A percentile compares a stretch with the other conserved stretches of the same genome.
phyloP scores from a whole-genome alignment of 2,329 filamentous ascomycete genomes.

The Diaporthe ampelina region DNA sequence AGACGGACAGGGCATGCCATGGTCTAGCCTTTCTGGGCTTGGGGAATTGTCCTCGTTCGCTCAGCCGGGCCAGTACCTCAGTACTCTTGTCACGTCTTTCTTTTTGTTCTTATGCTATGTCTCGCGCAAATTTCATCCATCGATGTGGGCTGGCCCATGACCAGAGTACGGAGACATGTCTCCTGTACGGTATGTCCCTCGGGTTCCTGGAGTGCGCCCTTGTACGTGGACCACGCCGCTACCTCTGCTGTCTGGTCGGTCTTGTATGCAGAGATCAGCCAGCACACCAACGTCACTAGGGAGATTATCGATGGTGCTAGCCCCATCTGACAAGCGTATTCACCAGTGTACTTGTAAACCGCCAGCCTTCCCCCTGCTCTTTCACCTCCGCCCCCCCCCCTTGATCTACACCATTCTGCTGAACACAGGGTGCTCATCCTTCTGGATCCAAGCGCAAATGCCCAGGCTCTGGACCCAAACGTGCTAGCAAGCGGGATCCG shows the following conservation, averaged over 20 bases:
- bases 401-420: conserved; percentile 9
- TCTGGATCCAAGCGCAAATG: conserved; percentile 36
- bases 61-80: conserved; percentile 10
- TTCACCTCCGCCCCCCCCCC: conserved; percentile 19
- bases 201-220: not conserved
- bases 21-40: conserved; percentile 33
- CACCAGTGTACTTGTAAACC: conserved; percentile 5
- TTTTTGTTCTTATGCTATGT: conserved; percentile 31
- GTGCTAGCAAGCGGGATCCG: conserved; percentile 34
- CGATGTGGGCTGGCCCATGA: not conserved
- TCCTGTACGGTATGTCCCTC: not conserved
- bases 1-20: conserved; percentile 6
- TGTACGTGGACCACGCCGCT: not conserved
- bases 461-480: conserved; percentile 35
- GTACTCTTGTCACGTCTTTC: conserved; percentile 11
- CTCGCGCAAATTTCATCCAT: conserved; percentile 16
- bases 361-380: not conserved
- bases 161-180: not conserved
- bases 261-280: conserved; percentile 12
- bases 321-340: conserved; percentile 5
- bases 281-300: conserved; percentile 25
- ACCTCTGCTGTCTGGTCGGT: not conserved
- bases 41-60: conserved; percentile 12
- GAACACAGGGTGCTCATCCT: conserved; percentile 32
- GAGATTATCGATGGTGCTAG: conserved; percentile 30